Evolutionary conservation across 192 early-diverging fungal genomes (phyloP), one percentile per base, ranked within the genome.

Genomic region (Backusella mclennaniae): DNA sequence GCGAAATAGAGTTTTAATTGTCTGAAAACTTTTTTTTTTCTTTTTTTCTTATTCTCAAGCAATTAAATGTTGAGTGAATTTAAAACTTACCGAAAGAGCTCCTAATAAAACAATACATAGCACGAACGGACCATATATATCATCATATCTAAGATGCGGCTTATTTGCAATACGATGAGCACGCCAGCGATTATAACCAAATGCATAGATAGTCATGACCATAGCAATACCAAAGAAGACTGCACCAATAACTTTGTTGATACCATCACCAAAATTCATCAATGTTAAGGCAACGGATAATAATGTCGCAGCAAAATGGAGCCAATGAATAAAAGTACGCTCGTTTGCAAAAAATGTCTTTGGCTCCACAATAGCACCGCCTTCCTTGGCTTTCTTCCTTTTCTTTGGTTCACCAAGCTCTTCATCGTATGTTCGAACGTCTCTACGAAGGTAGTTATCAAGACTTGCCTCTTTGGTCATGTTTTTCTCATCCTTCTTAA

Each of bases 331-430:
- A 78, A 96, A 96, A 3, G 96, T 97, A 41, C 96, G 88, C 81
- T 97, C 96, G 78, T 98, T 98, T 36, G 95, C 95, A 87, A 98
- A 97, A 79, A 89, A 97, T 56, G 95, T 90, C 77, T 98, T 98
- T 68, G 95, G 95, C 69, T 96, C 93, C 91, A 33, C 90, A 84
- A 4, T 89, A 84, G 3, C 89, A 89, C 46, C 92, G 87, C 76
- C 76, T 12, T 76, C 46, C 66, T 76, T 76, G 9, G 15, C 44
- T 6, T 29, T 44, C 69, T 66, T 76, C 5, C 70, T 69, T 8
- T 39, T 49, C 19, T 31, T 71, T 46, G 46, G 0, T n/a, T 49
- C 36, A 14, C 66, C 39, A 73, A 53, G 42, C 46, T 67, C 74
- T 75, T 75, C 74, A 44, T 42, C 38, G 29, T 44, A 23, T 17